Evolutionary conservation across 768 basidiomycete species (phyloP).

Genomic region (Termitomyces sp.): DNA sequence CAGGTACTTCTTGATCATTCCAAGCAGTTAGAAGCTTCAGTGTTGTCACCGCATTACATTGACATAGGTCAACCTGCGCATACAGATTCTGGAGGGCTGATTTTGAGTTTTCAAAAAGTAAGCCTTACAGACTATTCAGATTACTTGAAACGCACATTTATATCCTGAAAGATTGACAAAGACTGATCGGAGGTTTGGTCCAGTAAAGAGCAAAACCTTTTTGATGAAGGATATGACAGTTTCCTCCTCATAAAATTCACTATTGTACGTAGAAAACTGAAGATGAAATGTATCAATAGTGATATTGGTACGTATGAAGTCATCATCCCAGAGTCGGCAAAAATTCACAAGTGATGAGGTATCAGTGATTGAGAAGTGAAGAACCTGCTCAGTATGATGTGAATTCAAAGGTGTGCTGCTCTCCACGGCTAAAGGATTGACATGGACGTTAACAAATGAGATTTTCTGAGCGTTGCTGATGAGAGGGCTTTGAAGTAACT

Average conservation of each 20-base stretch:
- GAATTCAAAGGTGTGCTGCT: not conserved
- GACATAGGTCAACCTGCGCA: not conserved
- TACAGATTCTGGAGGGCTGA: not conserved
- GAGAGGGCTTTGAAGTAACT: not conserved
- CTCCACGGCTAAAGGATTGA: too few species aligned
- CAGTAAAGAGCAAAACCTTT: not conserved
- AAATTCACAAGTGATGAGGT: not conserved
- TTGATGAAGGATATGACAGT: not conserved
- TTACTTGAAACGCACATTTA: not conserved
- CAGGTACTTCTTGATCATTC: not conserved
- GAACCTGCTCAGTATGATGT: not conserved
- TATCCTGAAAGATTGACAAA: not conserved
- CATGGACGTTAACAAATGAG: not conserved
- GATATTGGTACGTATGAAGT: not conserved
- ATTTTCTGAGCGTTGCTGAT: not conserved
- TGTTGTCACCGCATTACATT: not conserved
- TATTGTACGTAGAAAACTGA: too few species aligned
- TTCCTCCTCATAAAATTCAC: not conserved
- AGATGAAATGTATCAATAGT: not conserved
- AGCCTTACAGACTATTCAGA: not conserved
- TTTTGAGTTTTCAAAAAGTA: not conserved
- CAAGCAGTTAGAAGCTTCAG: not conserved
- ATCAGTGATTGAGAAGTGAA: not conserved
- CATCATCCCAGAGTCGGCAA: not conserved
- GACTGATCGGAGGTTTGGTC: not conserved